phyloP scores from a whole-genome alignment of 2,329 filamentous ascomycete species.

The Trichoderma guizhouense region DNA sequence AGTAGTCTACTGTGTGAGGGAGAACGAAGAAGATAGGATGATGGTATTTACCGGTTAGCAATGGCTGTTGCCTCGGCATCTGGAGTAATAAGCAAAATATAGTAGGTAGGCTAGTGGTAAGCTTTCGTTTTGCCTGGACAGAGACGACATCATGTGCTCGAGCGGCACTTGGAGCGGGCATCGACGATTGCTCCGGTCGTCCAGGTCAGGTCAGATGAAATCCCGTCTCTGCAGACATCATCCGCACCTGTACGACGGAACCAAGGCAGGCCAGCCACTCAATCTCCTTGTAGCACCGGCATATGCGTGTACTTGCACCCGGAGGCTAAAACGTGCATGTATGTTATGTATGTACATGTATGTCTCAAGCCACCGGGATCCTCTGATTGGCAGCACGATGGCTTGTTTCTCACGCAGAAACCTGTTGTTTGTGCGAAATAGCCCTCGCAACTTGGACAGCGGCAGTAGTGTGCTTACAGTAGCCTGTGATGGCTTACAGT shows the following conservation, averaged over 20 bases:
- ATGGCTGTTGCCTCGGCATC: background rate
- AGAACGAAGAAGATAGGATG: background rate
- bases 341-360: background rate
- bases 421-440: background rate
- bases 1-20: background rate
- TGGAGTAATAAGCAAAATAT: background rate
- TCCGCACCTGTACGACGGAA: background rate
- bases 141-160: background rate
- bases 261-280: background rate
- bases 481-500: background rate
- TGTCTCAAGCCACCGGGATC: background rate
- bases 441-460: background rate
- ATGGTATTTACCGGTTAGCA: background rate
- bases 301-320: background rate
- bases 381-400: background rate
- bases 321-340: background rate
- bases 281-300: background rate
- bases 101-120: background rate
- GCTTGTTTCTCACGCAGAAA: background rate
- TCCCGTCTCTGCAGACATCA: background rate
- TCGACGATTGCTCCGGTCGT: background rate
- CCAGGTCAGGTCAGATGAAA: background rate
- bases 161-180: background rate
- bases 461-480: background rate
- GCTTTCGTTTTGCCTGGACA: background rate